Base-by-base conservation (phyloP, 768 basidiomycete genomes). In the Clitopilus passeckerianus region DNA sequence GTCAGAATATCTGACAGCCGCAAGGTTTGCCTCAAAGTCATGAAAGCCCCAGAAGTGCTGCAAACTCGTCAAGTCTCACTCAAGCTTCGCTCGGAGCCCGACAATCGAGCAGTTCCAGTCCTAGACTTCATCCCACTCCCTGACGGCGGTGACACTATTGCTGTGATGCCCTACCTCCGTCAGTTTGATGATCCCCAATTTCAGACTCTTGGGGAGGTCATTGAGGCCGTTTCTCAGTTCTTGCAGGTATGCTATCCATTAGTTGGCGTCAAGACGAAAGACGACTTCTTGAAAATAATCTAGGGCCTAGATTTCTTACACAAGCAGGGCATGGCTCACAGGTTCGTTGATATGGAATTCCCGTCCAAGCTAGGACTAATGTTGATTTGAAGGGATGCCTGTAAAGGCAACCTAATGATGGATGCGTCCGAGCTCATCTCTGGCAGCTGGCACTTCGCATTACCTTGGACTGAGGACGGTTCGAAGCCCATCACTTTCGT, bases 131-230 rank as follows among this genome's bases (percentile, higher is more conserved):
- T 76, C 72, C 79, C 77, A 0, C 57, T 75, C 1, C 67, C 10
- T 6, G 18, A 7, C 8, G 18, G 44, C 8, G 44, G 18, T n/a
- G 8, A 46, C n/a, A 9, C 10, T 6, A 46, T 46, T 10, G 44
- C 44, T 9, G 44, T 46, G 8, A 9, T 46, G n/a, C 44, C 44
- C 6, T 46, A 46, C 44, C n/a, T 79, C 16, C 68, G 74, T 53
- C 66, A 67, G 16, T 76, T 73, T 56, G 69, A 75, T 52, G 71
- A 75, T 56, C 73, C 72, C 1, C 68, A 71, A 22, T 76, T 70
- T 52, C 46, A 58, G 12, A 60, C 63, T 16, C 65, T 67, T 6
- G 64, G 61, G 14, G 73, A 74, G 54, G 68, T 71, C 2, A 65
- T 72, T 5, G 72, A 74, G 61, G 72, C 73, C 53, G 70, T 72